Evolutionary conservation across 2,329 filamentous ascomycete species (phyloP).

Genomic region (Zymoseptoria crescenta): DNA sequence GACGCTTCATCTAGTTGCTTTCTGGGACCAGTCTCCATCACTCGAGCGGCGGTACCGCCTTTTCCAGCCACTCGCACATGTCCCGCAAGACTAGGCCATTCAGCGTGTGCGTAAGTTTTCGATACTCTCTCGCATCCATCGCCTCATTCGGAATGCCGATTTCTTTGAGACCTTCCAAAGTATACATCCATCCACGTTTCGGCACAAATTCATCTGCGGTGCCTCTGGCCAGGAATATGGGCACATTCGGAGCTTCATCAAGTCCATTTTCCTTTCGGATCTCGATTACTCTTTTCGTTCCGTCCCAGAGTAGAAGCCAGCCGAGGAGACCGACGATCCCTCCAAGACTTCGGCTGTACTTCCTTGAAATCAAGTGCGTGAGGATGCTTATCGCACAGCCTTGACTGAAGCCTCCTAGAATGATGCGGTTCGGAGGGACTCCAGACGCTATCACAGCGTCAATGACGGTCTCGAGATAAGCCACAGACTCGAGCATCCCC

Average conservation of each 20-base stretch:
- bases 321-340: conserved; percentile 36
- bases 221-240: conserved; percentile 41
- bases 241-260: conserved; percentile 31
- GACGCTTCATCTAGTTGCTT: no score
- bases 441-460: conserved; percentile 36
- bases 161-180: conserved; percentile 32
- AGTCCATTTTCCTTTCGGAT: conserved; percentile 3
- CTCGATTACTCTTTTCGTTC: conserved; percentile 7
- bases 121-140: conserved; percentile 38
- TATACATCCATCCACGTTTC: conserved; percentile 28
- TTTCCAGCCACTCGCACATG: conserved; percentile 36
- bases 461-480: conserved; percentile 37
- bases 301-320: conserved; percentile 37
- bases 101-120: conserved; percentile 40
- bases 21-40: no score
- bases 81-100: conserved; percentile 37
- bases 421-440: conserved; percentile 35
- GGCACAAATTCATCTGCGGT: conserved; percentile 41
- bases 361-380: conserved; percentile 33
- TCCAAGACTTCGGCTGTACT: conserved; percentile 34
- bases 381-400: conserved; percentile 41
- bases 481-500: conserved; percentile 34
- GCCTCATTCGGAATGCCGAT: conserved; percentile 32
- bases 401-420: conserved; percentile 44
- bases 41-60: conserved; percentile 26